A percentile compares a stretch with the other conserved stretches of the same genome.
These are phyloP conservation scores for Phytophthora citricola DNA, from an alignment of 352 stramenopile genomes.

Conservation along the genomic window DNA sequence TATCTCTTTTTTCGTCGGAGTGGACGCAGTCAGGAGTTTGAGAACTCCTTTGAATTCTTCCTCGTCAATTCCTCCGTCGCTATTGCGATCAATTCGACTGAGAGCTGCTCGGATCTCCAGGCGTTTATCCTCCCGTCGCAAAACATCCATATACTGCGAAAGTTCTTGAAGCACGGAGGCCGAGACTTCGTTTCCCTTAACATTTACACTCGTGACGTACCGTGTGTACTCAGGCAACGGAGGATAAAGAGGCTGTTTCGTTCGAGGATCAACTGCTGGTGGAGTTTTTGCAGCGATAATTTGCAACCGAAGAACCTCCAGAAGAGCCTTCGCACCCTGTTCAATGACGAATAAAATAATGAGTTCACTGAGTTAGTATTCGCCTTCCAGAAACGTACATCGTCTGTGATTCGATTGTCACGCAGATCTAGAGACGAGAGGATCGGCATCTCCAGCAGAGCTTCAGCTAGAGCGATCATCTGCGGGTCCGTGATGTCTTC, in stretches of 20 bases:
- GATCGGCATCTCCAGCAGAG: constrained; percentile 78
- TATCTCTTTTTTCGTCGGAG: constrained; percentile 83
- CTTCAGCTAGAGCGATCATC: constrained; percentile 79
- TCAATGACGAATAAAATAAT: background rate
- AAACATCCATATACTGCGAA: constrained; percentile 75
- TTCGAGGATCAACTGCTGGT: constrained; percentile 53
- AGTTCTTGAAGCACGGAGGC: constrained; percentile 63
- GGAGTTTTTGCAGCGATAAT: constrained; percentile 77
- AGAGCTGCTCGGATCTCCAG: constrained; percentile 79
- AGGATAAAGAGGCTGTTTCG: constrained; percentile 54
- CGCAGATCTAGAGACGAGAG: constrained; percentile 78
- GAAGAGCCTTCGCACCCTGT: constrained; percentile 70
- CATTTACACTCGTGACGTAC: constrained; percentile 76
- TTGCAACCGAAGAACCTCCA: constrained; percentile 82
- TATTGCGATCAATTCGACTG: constrained; percentile 76
- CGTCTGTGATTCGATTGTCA: constrained; percentile 83
- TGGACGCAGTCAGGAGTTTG: constrained; percentile 74
- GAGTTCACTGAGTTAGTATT: background rate
- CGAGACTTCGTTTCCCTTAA: constrained; percentile 86
- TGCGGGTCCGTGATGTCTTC: constrained; percentile 85
- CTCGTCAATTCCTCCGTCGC: constrained; percentile 63
- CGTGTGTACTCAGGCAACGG: constrained; percentile 63
- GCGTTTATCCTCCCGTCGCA: constrained; percentile 79
- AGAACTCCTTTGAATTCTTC: constrained; percentile 82
- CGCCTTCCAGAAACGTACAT: constrained; percentile 44